A percentile compares a stretch with the other conserved stretches of the same genome.
Conservation (phyloP, 1,284 basidiomycete species). For the Apiotrichum brassicae region DNA sequence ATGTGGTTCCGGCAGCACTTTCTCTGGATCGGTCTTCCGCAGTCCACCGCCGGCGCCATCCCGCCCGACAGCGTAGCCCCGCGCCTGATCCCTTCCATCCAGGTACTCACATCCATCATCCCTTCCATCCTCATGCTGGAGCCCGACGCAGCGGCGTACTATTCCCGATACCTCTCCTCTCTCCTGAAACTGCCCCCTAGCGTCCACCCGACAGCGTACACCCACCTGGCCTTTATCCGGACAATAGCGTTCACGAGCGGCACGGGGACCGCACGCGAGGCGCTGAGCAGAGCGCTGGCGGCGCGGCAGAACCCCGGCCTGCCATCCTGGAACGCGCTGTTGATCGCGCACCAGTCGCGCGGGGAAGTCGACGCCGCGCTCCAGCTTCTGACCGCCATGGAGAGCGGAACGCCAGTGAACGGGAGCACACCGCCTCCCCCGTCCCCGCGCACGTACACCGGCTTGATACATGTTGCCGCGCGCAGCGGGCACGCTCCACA, state of each 20-base stretch:
- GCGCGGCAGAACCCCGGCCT: constrained; percentile 15
- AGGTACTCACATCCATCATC: constrained; percentile 25
- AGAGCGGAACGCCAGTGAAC: constrained; percentile 2
- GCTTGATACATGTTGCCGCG: constrained; percentile 6
- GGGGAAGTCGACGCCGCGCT: constrained; percentile 17
- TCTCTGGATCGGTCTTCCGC: constrained; percentile 32
- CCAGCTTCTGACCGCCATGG: constrained; percentile 22
- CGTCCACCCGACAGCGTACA: constrained; percentile 21
- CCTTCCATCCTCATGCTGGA: constrained; percentile 24
- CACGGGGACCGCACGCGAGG: constrained; percentile 13
- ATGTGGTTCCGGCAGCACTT: constrained; percentile 22
- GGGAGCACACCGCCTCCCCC: constrained; percentile 5
- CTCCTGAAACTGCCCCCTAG: constrained; percentile 11
- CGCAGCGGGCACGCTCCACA: background rate
- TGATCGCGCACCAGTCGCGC: constrained; percentile 18
- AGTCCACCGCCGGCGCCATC: background rate
- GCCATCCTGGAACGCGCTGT: constrained; percentile 20
- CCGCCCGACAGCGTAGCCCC: background rate
- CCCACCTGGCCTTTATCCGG: constrained; percentile 26
- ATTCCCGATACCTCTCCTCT: constrained; percentile 17
- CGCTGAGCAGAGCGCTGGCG: constrained; percentile 12
- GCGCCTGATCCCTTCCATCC: constrained; percentile 18
- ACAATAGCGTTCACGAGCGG: constrained; percentile 16
- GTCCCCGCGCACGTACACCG: constrained; percentile 7
- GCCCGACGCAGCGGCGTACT: constrained; percentile 11